Percentiles rank a stretch among this genome's conserved stretches.
These are phyloP conservation scores for Fusarium penzigii DNA, from an alignment of 2,329 filamentous ascomycete genomes.

Conservation along the genomic window DNA sequence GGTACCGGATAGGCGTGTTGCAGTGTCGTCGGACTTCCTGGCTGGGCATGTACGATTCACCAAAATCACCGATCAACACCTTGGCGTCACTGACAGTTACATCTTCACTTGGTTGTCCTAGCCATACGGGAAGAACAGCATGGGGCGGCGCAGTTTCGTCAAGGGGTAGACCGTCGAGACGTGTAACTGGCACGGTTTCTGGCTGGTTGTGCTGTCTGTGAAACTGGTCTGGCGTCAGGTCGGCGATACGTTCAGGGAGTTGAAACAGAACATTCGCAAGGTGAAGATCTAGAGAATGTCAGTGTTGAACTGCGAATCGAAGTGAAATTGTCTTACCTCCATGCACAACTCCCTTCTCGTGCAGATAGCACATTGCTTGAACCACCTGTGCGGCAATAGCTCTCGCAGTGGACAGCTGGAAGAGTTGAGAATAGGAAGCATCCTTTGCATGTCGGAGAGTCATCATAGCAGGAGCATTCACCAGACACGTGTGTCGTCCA, in stretches of 20 bases:
- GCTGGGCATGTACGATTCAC: conserved; percentile 18
- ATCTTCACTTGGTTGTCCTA: conserved; percentile 22
- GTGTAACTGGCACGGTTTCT: conserved; percentile 19
- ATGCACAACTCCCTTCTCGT: conserved; percentile 22
- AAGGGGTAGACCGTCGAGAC: conserved; percentile 20
- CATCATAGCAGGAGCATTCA: conserved; percentile 27
- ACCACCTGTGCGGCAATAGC: conserved; percentile 24
- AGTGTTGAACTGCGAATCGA: not conserved
- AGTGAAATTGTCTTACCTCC: conserved; percentile 9
- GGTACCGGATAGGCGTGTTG: conserved; percentile 19
- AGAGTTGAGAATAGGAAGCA: conserved; percentile 16
- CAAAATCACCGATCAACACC: conserved; percentile 23
- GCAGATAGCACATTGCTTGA: conserved; percentile 20
- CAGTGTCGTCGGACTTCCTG: conserved; percentile 19
- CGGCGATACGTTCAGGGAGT: conserved; percentile 19
- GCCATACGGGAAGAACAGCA: conserved; percentile 21
- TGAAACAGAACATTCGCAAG: conserved; percentile 23
- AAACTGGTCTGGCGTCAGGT: conserved; percentile 16
- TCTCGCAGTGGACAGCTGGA: conserved; percentile 20
- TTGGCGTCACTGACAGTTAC: conserved; percentile 17
- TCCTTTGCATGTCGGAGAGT: conserved; percentile 22
- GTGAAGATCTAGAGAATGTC: conserved; percentile 16
- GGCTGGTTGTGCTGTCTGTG: conserved; percentile 15
- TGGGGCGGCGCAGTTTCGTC: conserved; percentile 19
- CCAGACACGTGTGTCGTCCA: conserved; percentile 23